Conservation (phyloP, 352 stramenopile species). For the Pythium aristosporum region DNA sequence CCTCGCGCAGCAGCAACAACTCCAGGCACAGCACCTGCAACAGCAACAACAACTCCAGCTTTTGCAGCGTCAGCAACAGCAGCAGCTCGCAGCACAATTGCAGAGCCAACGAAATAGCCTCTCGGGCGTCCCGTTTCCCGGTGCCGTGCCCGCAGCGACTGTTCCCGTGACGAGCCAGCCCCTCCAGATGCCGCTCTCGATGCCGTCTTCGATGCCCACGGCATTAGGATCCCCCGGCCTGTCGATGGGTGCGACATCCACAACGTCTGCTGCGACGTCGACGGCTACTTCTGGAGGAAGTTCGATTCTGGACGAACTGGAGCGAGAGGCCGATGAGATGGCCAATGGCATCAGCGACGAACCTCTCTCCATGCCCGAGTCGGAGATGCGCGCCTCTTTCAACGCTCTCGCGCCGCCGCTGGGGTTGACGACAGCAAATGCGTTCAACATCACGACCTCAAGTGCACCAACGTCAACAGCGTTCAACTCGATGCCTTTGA, state of each 20-base stretch:
- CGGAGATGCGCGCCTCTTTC: conserved; percentile 55
- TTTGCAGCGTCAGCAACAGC: conserved; percentile 51
- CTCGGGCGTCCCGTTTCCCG: conserved; percentile 58
- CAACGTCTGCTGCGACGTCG: conserved; percentile 14
- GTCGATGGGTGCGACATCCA: conserved; percentile 13
- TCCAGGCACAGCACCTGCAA: conserved; percentile 31
- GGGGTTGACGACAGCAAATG: conserved; percentile 22
- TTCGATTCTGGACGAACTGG: conserved; percentile 86
- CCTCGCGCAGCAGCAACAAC: conserved; percentile 24
- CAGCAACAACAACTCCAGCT: conserved; percentile 28
- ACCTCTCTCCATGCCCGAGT: conserved; percentile 80
- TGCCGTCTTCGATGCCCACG: conserved; percentile 30
- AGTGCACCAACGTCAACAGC: conserved; percentile 23
- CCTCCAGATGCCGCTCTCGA: conserved; percentile 49
- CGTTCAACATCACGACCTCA: conserved; percentile 22
- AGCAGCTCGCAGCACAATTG: conserved; percentile 72
- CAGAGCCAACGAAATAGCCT: conserved; percentile 70
- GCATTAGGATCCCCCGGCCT: not conserved
- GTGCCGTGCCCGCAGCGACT: conserved; percentile 23
- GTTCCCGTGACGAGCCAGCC: conserved; percentile 31
- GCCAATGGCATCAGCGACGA: conserved; percentile 79
- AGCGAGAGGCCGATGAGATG: conserved; percentile 87
- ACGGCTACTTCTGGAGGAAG: conserved; percentile 34
- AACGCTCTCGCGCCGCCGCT: conserved; percentile 32
- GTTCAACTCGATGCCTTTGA: conserved; percentile 62